Conservation (phyloP, 1,139 yeast species). For the Geotrichum australiense region DNA sequence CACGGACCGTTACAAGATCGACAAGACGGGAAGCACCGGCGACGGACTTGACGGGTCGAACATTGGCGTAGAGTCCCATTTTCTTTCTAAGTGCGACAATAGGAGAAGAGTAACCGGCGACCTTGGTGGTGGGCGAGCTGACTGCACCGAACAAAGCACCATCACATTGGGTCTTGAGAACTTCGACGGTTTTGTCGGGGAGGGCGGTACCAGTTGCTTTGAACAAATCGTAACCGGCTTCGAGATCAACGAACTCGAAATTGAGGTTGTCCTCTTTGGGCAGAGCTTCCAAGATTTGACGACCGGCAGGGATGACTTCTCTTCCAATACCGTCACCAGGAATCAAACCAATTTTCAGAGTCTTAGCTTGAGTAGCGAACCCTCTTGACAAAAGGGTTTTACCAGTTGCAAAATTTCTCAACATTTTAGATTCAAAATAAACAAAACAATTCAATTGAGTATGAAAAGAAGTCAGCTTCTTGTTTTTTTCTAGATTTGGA, state of each 20-base stretch:
- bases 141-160: conserved; percentile 98
- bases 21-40: conserved; percentile 78
- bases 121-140: conserved; percentile 85
- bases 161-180: conserved; percentile 77
- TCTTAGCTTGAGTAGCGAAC: conserved; percentile 26
- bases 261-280: conserved; percentile 67
- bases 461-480: no score
- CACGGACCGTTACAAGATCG: conserved; percentile 96
- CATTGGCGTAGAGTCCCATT: conserved; percentile 90
- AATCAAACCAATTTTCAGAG: conserved; percentile 46
- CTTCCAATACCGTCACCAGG: conserved; percentile 99
- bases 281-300: conserved; percentile 71
- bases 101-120: conserved; percentile 94
- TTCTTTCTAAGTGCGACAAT: conserved; percentile 96
- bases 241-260: conserved; percentile 78
- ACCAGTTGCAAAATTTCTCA: conserved; percentile 15
- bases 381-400: conserved; percentile 18
- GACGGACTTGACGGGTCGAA: conserved; percentile 94
- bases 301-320: conserved; percentile 95
- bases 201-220: conserved; percentile 89
- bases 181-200: conserved; percentile 83
- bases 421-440: no score
- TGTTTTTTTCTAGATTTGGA: no score
- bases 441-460: no score
- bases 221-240: conserved; percentile 93